A percentile compares a stretch with the other conserved stretches of the same genome.
Evolutionary conservation across 495 filamentous ascomycete species (phyloP).

Genomic region (Xylaria intraflava): DNA sequence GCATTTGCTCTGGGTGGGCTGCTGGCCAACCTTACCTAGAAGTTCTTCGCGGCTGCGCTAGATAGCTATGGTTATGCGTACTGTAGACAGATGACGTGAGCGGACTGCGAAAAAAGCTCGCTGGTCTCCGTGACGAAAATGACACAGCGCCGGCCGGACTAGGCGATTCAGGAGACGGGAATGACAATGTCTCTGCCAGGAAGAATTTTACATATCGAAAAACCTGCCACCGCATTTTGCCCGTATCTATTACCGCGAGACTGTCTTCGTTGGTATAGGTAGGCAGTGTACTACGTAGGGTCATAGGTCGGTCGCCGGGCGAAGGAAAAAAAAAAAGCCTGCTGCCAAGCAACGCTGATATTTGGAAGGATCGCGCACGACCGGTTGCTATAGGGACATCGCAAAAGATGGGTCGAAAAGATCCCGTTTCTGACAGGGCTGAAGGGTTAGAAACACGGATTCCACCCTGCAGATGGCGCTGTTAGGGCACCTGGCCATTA

Average conservation of each 20-base stretch:
- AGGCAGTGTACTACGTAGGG: too few relatives aligned
- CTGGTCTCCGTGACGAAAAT: neutral
- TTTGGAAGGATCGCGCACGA: constrained; percentile 1
- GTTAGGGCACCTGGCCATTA: too few relatives aligned
- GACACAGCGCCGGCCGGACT: neutral
- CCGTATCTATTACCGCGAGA: too few relatives aligned
- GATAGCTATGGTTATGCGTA: too few relatives aligned
- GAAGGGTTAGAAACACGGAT: constrained; percentile 1
- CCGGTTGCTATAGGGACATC: constrained; percentile 1
- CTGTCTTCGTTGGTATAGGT: too few relatives aligned
- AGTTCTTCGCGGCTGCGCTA: too few relatives aligned
- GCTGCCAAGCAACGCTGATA: neutral
- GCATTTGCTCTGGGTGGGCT: too few relatives aligned
- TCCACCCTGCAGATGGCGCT: neutral
- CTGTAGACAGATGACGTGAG: too few relatives aligned
- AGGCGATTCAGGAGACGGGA: neutral
- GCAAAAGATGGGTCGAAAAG: neutral
- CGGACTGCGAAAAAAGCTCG: neutral
- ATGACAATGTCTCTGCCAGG: constrained; percentile 7
- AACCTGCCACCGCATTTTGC: neutral
- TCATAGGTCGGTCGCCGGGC: neutral
- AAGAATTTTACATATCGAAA: neutral
- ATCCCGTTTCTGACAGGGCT: constrained; percentile 9
- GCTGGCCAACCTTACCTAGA: too few relatives aligned
- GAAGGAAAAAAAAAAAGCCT: neutral